Evolutionary conservation across 2,329 filamentous ascomycete genomes (phyloP), one percentile per base, ranked within the genome.

Genomic region (Cercospora brassicicola): DNA sequence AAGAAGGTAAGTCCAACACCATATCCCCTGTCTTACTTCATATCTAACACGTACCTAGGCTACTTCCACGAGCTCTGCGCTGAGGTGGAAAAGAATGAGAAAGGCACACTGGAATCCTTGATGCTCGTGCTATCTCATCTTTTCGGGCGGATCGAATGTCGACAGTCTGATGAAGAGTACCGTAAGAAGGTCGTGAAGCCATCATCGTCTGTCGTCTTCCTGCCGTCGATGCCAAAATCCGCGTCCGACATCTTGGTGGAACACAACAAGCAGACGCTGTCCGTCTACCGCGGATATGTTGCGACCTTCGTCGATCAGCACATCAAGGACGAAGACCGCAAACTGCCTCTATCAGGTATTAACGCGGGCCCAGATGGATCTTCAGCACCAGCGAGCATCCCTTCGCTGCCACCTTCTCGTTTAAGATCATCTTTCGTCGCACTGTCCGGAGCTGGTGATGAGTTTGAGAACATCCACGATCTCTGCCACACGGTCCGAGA

Each of bases 41-140:
- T 4, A 13, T 30, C 51, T 64, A 30, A 56, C 20, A 64, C 8
- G 23, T 31, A 30, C 36, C 3, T 57, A 64, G 62, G 62, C 18
- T 93, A 91, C 74, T 90, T 94, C 76, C 84, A 88, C 70, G 78
- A 82, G 23, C 78, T 94, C 0, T 92, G 90, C 75, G 82, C 82
- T 2, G 81, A 85, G 15, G 83, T 91, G 39, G 78, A 85, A 53
- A 79, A 76, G 2, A 83, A 84, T 15, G 82, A 84, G 1, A 78
- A 85, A 15, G 71, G 77, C 0, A 84, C 88, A 0, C 76, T 90
- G 2, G 79, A 82, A n/a, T 84, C 86, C 31, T 79, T 94, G 42
- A 86, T 93, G 80, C 80, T 92, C 0, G 87, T 92, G 0, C 83
- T 94, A 75, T 83, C 88, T 0, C 90, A 94, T 75, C 75, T 94